Conservation (phyloP, 1,284 basidiomycete genomes). For the Moesziomyces sp. region DNA sequence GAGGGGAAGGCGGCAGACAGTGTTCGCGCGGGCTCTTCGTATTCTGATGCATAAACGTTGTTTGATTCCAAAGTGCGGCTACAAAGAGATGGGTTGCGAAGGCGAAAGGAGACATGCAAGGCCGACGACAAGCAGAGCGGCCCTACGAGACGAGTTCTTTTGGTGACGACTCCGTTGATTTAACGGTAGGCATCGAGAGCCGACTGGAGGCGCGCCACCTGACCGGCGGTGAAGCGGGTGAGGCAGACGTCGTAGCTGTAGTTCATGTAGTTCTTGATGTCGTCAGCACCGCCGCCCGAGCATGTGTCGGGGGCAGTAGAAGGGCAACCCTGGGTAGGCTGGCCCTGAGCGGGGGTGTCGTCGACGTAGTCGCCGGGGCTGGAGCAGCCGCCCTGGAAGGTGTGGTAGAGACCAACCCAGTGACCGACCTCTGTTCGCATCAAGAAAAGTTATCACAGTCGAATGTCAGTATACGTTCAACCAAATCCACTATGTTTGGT, state of each 20-base stretch:
- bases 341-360: conserved; percentile 70
- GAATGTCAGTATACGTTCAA: neutral
- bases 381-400: conserved; percentile 74
- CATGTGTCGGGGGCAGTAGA: conserved; percentile 32
- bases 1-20: too few relatives aligned
- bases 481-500: neutral
- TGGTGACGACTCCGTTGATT: neutral
- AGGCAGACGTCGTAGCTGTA: conserved; percentile 40
- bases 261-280: conserved; percentile 42
- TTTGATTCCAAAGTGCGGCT: too few relatives aligned
- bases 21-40: too few relatives aligned
- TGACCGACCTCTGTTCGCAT: conserved; percentile 64
- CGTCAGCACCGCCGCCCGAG: conserved; percentile 41
- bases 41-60: too few relatives aligned
- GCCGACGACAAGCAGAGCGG: too few relatives aligned
- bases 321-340: conserved; percentile 43
- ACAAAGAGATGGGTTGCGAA: too few relatives aligned
- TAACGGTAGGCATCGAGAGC: conserved; percentile 27
- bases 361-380: conserved; percentile 72
- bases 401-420: conserved; percentile 73
- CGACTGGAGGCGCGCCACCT: conserved; percentile 21
- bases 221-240: conserved; percentile 33
- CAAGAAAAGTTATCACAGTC: neutral
- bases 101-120: too few relatives aligned
- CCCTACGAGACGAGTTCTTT: too few relatives aligned